Percentiles rank a stretch among this genome's conserved stretches.
Evolutionary conservation across 352 stramenopile species (phyloP).

Genomic region (Phytophthora constricta): DNA sequence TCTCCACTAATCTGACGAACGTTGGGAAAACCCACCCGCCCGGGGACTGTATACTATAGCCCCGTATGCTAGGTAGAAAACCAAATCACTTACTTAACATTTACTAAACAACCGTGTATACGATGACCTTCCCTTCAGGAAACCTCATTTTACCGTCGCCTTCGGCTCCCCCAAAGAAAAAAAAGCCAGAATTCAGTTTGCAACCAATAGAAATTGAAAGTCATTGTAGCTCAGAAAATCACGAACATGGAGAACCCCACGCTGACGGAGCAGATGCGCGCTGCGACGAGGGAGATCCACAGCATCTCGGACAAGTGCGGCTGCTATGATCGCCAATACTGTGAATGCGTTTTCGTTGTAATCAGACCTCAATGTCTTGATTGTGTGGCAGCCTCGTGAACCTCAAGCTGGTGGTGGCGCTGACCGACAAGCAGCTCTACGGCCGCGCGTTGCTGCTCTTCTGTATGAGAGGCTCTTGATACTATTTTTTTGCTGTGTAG

Average conservation of each 20-base stretch:
- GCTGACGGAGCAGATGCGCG: neutral
- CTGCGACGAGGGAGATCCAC: neutral
- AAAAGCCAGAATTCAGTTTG: too few species aligned
- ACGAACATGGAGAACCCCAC: neutral
- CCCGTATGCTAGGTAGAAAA: too few species aligned
- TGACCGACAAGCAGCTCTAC: constrained; percentile 73
- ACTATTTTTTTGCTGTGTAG: constrained; percentile 1
- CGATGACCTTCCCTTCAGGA: too few species aligned
- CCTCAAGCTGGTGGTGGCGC: constrained; percentile 67
- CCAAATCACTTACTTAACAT: too few species aligned
- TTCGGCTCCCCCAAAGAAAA: too few species aligned
- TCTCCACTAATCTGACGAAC: too few species aligned
- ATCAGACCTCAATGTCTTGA: neutral
- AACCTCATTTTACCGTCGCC: too few species aligned
- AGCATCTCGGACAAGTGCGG: constrained; percentile 60
- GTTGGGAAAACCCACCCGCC: too few species aligned
- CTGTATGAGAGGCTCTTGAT: constrained; percentile 59
- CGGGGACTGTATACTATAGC: too few species aligned
- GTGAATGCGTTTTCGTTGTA: neutral
- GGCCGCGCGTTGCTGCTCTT: constrained; percentile 72
- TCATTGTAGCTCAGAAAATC: too few species aligned
- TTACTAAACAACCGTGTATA: too few species aligned
- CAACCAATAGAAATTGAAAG: too few species aligned
- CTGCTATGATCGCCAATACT: neutral
- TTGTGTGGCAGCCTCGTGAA: constrained; percentile 57